Evolutionary conservation across 768 basidiomycete genomes (phyloP).

Genomic region (Rubroboletus satanas): DNA sequence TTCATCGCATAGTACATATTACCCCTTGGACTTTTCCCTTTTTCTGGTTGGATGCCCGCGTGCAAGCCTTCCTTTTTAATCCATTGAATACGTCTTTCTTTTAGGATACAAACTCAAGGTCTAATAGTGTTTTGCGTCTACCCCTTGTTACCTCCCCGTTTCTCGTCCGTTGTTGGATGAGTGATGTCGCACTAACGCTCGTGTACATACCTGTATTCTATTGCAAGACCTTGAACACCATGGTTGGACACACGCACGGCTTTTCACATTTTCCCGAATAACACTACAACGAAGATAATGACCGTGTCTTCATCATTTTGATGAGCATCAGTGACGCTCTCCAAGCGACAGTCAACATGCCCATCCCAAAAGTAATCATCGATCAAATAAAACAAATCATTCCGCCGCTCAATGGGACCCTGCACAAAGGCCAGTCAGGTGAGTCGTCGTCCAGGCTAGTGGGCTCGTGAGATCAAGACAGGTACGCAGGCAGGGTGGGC

Average conservation of each 20-base stretch:
- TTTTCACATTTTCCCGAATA: too few species aligned
- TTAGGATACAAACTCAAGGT: slow-evolving; percentile 23
- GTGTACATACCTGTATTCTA: slow-evolving; percentile 27
- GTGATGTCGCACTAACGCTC: slow-evolving; percentile 4
- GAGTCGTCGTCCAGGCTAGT: slow-evolving; percentile 16
- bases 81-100: slow-evolving; percentile 3
- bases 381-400: slow-evolving; percentile 79
- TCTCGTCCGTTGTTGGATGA: slow-evolving; percentile 3
- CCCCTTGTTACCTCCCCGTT: background rate
- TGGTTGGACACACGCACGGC: too few species aligned
- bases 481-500: slow-evolving; percentile 70
- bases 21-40: slow-evolving; percentile 21
- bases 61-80: slow-evolving; percentile 5
- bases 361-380: slow-evolving; percentile 56
- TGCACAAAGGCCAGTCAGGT: slow-evolving; percentile 97
- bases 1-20: slow-evolving; percentile 23
- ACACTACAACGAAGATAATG: too few species aligned
- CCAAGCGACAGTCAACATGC: slow-evolving; percentile 41
- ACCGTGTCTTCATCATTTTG: too few species aligned
- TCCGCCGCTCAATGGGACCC: slow-evolving; percentile 80
- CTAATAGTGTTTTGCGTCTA: slow-evolving; percentile 25
- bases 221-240: background rate
- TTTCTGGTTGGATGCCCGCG: slow-evolving; percentile 12
- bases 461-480: background rate
- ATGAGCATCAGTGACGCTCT: background rate